These are phyloP conservation scores for Vaccinium darrowii DNA, from an alignment of 148 eudicot genomes.

Conservation along the genomic window DNA sequence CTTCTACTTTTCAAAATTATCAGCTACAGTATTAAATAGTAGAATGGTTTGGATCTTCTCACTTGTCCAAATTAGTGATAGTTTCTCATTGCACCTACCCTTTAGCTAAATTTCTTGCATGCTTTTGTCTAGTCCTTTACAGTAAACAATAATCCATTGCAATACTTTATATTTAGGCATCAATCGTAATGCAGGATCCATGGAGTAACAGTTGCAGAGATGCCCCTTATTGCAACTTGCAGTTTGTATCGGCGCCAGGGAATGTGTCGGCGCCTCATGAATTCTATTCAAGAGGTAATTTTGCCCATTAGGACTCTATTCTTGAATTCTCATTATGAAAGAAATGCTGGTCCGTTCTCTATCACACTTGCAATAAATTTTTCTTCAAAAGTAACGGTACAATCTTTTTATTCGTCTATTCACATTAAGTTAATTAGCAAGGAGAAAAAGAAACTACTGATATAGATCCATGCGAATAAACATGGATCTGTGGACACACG, in stretches of 20 bases:
- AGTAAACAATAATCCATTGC: background rate
- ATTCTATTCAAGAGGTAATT: conserved; percentile 73
- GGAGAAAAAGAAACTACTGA: background rate
- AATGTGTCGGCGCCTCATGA: conserved; percentile 80
- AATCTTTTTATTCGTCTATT: background rate
- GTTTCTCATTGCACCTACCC: background rate
- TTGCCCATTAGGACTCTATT: background rate
- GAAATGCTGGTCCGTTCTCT: background rate
- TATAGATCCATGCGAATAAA: background rate
- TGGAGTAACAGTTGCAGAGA: conserved; percentile 83
- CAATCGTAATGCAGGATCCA: conserved; percentile 65
- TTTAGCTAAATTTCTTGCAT: conserved; percentile 11
- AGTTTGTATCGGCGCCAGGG: conserved; percentile 88
- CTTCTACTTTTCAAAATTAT: background rate
- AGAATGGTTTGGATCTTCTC: background rate
- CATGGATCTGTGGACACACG: background rate
- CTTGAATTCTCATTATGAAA: background rate
- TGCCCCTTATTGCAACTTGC: conserved; percentile 97
- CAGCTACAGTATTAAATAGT: background rate
- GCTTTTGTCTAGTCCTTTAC: background rate
- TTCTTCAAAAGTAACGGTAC: background rate
- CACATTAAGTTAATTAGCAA: background rate
- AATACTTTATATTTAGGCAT: conserved; percentile 18
- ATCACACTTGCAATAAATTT: background rate
- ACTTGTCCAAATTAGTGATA: background rate